These are phyloP conservation scores for Daldinia concentrica DNA, from an alignment of 495 filamentous ascomycete genomes.

Conservation along the genomic window DNA sequence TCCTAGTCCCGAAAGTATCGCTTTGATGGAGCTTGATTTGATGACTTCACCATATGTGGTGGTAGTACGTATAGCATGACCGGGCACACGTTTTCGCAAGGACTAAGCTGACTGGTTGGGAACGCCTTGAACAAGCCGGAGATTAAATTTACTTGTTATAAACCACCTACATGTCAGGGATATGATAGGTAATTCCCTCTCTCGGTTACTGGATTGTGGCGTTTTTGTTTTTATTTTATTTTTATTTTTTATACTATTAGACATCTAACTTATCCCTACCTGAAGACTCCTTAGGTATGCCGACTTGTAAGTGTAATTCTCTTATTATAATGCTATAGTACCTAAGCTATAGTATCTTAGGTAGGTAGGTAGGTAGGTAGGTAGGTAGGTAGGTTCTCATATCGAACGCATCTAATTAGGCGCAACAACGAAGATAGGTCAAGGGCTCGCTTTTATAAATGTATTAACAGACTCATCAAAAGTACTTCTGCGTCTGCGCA, in stretches of 20 bases:
- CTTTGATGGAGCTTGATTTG: not conserved
- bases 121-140: too few relatives aligned
- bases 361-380: too few relatives aligned
- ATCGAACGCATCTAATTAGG: too few relatives aligned
- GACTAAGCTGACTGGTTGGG: not conserved
- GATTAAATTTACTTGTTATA: not conserved
- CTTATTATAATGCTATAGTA: not conserved
- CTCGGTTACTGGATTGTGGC: too few relatives aligned
- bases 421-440: too few relatives aligned
- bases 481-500: slow-evolving; percentile 51
- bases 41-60: not conserved
- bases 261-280: not conserved
- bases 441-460: too few relatives aligned
- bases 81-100: not conserved
- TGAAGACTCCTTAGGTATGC: too few relatives aligned
- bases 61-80: not conserved
- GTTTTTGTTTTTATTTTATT: too few relatives aligned
- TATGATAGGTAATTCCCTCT: not conserved
- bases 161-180: not conserved
- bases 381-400: too few relatives aligned
- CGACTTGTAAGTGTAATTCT: not conserved
- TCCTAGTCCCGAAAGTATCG: not conserved
- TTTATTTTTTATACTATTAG: too few relatives aligned
- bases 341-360: not conserved
- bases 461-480: slow-evolving; percentile 2